phyloP scores from a whole-genome alignment of 768 basidiomycete genomes.

The Pseudohyphozyma bogoriensis region DNA sequence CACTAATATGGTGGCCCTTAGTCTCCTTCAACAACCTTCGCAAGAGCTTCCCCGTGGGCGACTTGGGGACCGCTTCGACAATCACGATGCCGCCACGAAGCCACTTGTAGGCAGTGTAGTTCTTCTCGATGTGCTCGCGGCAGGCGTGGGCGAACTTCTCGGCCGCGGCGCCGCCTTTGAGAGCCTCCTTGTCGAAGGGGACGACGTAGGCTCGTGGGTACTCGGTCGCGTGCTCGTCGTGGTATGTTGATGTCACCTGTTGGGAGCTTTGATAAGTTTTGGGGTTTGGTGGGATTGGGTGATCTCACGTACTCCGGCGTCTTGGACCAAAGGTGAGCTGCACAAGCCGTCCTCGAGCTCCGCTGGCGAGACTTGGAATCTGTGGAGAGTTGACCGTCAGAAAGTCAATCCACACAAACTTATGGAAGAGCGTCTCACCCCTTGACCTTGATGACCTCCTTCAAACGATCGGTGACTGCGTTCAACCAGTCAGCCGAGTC shows the following conservation, averaged over 20 bases:
- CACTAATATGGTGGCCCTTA: slow-evolving; percentile 23
- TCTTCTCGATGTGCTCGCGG: slow-evolving; percentile 25
- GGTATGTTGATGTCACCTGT: slow-evolving; percentile 25
- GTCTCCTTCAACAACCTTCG: slow-evolving; percentile 29
- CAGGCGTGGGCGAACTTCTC: slow-evolving; percentile 22
- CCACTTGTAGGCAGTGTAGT: slow-evolving; percentile 34
- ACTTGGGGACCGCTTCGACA: slow-evolving; percentile 29
- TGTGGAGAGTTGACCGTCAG: neutral
- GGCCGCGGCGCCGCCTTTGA: slow-evolving; percentile 18
- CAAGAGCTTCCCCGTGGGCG: slow-evolving; percentile 31
- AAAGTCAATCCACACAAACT: too few species aligned
- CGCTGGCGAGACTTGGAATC: slow-evolving; percentile 34
- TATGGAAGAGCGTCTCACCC: slow-evolving; percentile 11
- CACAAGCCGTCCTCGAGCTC: slow-evolving; percentile 34
- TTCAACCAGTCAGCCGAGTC: too few species aligned
- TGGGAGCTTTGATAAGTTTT: too few species aligned
- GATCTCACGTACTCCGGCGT: slow-evolving; percentile 33
- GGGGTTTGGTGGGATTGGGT: slow-evolving; percentile 18
- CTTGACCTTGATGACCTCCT: slow-evolving; percentile 36
- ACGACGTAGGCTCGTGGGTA: slow-evolving; percentile 32
- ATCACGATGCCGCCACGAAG: slow-evolving; percentile 32
- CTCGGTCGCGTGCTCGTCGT: slow-evolving; percentile 33
- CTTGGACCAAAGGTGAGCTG: slow-evolving; percentile 26
- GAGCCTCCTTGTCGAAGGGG: slow-evolving; percentile 27
- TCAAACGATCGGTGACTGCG: slow-evolving; percentile 26